A percentile compares a stretch with the other conserved stretches of the same genome.
Evolutionary conservation across 139 green algal species (phyloP).

Genomic region (Chlamydomonas sp.): DNA sequence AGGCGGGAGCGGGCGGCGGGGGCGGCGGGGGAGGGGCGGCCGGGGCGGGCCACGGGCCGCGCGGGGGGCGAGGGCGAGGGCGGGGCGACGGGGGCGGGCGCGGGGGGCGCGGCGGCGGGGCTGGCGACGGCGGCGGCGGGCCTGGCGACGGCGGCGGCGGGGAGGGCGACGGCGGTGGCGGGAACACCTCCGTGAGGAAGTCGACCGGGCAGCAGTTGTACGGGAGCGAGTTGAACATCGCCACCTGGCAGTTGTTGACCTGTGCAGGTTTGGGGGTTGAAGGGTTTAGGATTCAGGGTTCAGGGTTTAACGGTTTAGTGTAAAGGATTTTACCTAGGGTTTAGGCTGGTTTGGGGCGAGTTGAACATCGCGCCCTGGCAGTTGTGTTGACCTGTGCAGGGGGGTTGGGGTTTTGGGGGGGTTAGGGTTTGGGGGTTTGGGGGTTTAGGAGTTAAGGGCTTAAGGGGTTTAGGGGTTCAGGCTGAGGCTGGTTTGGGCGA

Average conservation of each 20-base stretch:
- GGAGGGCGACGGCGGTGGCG: conserved; percentile 4
- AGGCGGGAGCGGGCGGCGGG: neutral
- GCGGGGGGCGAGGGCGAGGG: neutral
- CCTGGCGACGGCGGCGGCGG: neutral
- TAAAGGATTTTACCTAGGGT: too few relatives aligned
- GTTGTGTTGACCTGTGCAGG: too few relatives aligned
- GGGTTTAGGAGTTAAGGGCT: too few relatives aligned
- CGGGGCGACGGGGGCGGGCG: neutral
- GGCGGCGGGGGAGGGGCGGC: neutral
- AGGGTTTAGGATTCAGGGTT: too few relatives aligned
- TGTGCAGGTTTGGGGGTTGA: too few relatives aligned
- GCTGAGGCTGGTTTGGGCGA: too few relatives aligned
- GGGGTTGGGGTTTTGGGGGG: too few relatives aligned
- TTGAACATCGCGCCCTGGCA: too few relatives aligned
- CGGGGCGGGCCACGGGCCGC: neutral
- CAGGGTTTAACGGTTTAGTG: too few relatives aligned
- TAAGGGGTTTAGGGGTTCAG: too few relatives aligned
- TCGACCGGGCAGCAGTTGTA: conserved; percentile 8
- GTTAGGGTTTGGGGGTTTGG: too few relatives aligned
- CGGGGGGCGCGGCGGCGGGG: neutral
- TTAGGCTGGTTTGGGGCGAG: too few relatives aligned
- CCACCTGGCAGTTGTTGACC: conserved; percentile 16
- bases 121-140: conserved; percentile 1
- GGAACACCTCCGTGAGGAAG: neutral
- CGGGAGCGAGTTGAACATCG: neutral